Evolutionary conservation across 1,284 basidiomycete genomes (phyloP).

Genomic region (Trichosporon asahii): DNA sequence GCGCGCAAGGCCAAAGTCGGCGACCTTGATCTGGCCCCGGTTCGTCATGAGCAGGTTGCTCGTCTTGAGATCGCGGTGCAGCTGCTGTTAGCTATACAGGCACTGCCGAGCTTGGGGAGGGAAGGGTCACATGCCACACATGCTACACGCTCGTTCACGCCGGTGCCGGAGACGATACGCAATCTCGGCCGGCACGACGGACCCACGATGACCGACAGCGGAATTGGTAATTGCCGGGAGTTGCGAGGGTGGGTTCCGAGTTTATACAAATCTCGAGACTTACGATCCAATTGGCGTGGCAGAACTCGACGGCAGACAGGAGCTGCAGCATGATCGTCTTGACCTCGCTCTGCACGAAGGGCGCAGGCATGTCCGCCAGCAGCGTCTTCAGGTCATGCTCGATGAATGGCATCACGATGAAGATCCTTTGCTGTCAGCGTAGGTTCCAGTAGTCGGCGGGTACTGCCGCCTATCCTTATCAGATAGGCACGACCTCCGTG

Average conservation of each 20-base stretch:
- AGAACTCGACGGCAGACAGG: constrained; percentile 85
- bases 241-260: neutral
- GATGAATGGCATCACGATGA: constrained; percentile 99
- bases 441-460: neutral
- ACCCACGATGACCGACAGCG: neutral
- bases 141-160: no score
- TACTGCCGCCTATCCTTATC: neutral
- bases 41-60: constrained; percentile 99
- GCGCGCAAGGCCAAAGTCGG: constrained; percentile 94
- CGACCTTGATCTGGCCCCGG: constrained; percentile 94
- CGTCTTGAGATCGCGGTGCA: constrained; percentile 96
- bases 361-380: constrained; percentile 84
- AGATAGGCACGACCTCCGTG: constrained; percentile 25
- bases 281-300: constrained; percentile 90
- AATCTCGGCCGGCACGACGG: neutral
- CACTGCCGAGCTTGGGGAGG: no score
- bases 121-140: neutral
- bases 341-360: constrained; percentile 95
- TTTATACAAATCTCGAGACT: constrained; percentile 19
- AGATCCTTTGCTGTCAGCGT: constrained; percentile 63
- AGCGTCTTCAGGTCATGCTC: constrained; percentile 98
- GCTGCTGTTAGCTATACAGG: constrained; percentile 44
- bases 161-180: neutral
- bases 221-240: neutral
- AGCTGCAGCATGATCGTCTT: constrained; percentile 94